These are phyloP conservation scores for Chlorophyllum brunneum DNA, from an alignment of 768 basidiomycete genomes.

Conservation along the genomic window DNA sequence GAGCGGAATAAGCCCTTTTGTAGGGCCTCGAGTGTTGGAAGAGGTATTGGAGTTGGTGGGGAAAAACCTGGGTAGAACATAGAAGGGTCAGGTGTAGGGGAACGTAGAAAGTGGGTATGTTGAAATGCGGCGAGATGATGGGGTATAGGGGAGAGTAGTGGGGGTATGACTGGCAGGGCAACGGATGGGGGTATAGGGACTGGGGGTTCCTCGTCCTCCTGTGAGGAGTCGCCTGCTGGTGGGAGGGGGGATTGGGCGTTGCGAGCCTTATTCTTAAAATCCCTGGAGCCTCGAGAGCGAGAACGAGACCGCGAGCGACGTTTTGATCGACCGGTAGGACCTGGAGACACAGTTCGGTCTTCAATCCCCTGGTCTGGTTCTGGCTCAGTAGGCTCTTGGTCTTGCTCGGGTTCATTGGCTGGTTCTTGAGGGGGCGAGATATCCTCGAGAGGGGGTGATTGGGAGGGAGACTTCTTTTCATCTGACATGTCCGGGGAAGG, in stretches of 20 bases:
- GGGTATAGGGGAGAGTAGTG: constrained; percentile 52
- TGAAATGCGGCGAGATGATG: constrained; percentile 39
- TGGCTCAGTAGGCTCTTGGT: constrained; percentile 16
- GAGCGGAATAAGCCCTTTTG: constrained; percentile 81
- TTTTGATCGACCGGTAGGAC: constrained; percentile 46
- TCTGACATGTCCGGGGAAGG: constrained; percentile 31
- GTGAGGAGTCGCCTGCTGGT: constrained; percentile 66
- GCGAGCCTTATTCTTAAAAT: constrained; percentile 61
- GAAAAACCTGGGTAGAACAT: constrained; percentile 63
- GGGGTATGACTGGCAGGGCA: constrained; percentile 38
- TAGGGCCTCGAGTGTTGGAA: constrained; percentile 77
- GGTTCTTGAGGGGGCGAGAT: constrained; percentile 8
- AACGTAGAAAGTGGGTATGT: constrained; percentile 42
- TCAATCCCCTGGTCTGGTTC: constrained; percentile 25
- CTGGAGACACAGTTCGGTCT: constrained; percentile 40
- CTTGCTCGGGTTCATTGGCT: constrained; percentile 13
- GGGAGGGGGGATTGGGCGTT: constrained; percentile 41
- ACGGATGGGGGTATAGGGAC: constrained; percentile 31
- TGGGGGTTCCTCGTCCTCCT: constrained; percentile 48
- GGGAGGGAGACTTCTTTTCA: constrained; percentile 26
- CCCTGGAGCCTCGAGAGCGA: constrained; percentile 72
- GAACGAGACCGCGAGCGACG: constrained; percentile 77
- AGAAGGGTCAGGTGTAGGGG: constrained; percentile 52
- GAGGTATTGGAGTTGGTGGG: constrained; percentile 54
- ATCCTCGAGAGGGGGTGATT: constrained; percentile 21